Evolutionary conservation across 176 grass and related monocot genomes (phyloP), one percentile per base, ranked within the genome.

Genomic region (Eleusine indica): DNA sequence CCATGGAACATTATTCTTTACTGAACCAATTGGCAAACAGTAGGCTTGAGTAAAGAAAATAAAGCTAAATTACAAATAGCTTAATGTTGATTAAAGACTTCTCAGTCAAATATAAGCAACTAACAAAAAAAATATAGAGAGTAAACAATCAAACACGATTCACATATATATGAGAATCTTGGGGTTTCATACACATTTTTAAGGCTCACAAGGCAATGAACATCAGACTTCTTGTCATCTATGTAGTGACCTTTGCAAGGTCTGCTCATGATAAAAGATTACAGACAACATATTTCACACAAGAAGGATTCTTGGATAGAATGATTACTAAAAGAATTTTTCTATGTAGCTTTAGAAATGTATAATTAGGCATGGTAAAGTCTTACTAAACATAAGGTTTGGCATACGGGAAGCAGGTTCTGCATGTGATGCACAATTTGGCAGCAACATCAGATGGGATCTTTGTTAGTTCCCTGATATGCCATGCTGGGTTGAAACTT

Each of bases 301-400:
- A 64, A 81, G 53, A 53, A 85, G 52, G 37, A 44, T 47, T 30
- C 61, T 68, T 77, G 61, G 38, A 78, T 58, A 64, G 52, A 85
- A 82, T 81, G 56, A 77, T 73, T 86, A 72, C 42, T 66, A 19
- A 61, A 15, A 52, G 17, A 58, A 40, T 62, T 66, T 83, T 58
- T 18, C 29, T 68, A 86, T 13, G 53, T 39, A 43, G 77, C 2
- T 63, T 67, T 46, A 38, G 32, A 81, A 60, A 60, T 79, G 61
- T 72, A 86, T 86, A 78, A 73, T 82, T 54, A 77, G 66, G 65
- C 38, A 76, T 57, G 13, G 67, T 73, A 86, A 89, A 80, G 53
- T 89, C 66, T 78, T 77, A 42, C 66, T 57, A 65, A 42, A 66
- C 61, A 40, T 82, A 22, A 68, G 52, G 66, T 28, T 71, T 56